These are phyloP conservation scores for Fusarium camptoceras DNA, from an alignment of 2,329 filamentous ascomycete genomes.

Conservation along the genomic window DNA sequence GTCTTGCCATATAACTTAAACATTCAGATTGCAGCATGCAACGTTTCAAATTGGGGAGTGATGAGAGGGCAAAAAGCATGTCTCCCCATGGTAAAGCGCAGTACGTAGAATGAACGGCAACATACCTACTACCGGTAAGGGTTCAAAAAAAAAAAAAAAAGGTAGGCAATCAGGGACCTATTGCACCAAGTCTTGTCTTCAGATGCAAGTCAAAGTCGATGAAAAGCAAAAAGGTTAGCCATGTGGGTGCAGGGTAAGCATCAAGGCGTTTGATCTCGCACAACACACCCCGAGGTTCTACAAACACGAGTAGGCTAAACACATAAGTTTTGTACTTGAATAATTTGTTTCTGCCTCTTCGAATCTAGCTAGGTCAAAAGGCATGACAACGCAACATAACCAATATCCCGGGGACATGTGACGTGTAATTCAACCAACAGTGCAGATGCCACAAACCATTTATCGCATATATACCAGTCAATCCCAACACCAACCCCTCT, in stretches of 20 bases:
- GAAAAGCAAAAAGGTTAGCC: not conserved
- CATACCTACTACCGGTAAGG: no score
- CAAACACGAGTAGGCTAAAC: not conserved
- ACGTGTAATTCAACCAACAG: conserved; percentile 33
- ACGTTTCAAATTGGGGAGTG: not conserved
- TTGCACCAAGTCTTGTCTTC: no score
- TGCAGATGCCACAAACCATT: conserved; percentile 34
- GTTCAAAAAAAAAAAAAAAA: no score
- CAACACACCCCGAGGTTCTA: not conserved
- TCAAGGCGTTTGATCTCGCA: not conserved
- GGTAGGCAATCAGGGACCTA: no score
- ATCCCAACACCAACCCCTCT: conserved; percentile 34
- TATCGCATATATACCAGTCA: conserved; percentile 24
- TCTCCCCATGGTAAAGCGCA: no score
- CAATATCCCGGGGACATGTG: conserved; percentile 7
- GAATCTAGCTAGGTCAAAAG: not conserved
- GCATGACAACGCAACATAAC: conserved; percentile 5
- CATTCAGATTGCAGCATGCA: not conserved
- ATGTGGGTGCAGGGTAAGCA: not conserved
- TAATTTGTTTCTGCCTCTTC: conserved; percentile 5
- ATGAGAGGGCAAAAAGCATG: not conserved
- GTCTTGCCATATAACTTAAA: not conserved
- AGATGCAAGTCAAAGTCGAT: no score
- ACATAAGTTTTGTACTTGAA: not conserved
- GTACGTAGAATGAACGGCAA: no score